Base-by-base conservation (phyloP, 2,329 filamentous ascomycete species). In the Dothiorella sarmentorum region DNA sequence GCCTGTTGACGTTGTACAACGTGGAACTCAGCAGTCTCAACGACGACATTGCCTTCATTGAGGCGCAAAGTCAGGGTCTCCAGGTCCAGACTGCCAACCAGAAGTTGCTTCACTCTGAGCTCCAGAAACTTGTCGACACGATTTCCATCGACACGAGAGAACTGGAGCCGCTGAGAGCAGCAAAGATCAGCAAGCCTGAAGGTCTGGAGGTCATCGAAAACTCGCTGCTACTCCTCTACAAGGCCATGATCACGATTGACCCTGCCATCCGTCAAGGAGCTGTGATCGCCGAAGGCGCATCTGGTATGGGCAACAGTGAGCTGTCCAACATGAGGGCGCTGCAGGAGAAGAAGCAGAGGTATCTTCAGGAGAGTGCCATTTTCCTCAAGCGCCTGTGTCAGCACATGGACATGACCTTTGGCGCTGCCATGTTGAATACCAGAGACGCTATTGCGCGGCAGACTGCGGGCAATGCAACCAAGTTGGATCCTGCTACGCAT, bases 51-150 rank as follows among this genome's bases (percentile, higher is more conserved):
- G 87, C 91, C 3, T 97, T 95, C 70, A 97, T 99, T 63, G 94
- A 99, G 76, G 91, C 94, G 2, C 94, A 99, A 73, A 92, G 91
- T 6, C 93, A 99, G 75, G 94, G 94, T 78, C 78, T 99, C 45
- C 94, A 99, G 68, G 93, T 99, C 6, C 94, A 97, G 74, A 93
- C 93, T 18, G 91, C 94, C 38, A 99, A 99, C 67, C 94, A 99
- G 71, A 96, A 96, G 72, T 82, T 96, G 26, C 82, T 99, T 45
- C 91, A 93, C 72, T 90, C 87, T 62, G 94, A 99, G 72, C 82
- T 99, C 1, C 86, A 95, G 70, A 89, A 87, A 31, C 79, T 97
- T n/a, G 82, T 99, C 22, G 87, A 92, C 64, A 97, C 91, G 0
- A 92, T 96, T 58, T 92, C 91, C 10, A 96, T 97, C 59, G 91